Base-by-base conservation (phyloP, 108 stramenopile species). In the Hondaea fermentalgiana region DNA sequence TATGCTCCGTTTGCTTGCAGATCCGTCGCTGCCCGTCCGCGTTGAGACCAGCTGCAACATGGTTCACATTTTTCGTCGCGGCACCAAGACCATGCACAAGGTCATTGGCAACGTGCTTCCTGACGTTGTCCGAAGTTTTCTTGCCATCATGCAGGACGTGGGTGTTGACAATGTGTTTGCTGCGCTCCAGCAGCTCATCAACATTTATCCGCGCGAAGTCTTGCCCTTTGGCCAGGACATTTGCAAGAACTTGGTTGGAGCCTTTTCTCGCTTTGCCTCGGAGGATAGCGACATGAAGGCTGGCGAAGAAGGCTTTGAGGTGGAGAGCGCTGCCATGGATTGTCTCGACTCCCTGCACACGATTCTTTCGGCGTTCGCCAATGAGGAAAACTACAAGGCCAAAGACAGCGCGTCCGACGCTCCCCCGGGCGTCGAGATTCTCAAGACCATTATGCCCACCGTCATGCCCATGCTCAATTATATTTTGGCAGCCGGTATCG, bases 31-130 rank as follows among this genome's bases (percentile, higher is more conserved):
- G 49, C 49, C 51, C 3, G 76, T 83, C 25, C 76, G 51, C n/a
- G 45, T 53, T 12, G 51, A 53, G 12, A 45, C 76, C 49, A 53
- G 49, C 49, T 53, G 49, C 51, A 53, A 53, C 51, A 53, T 83
- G 51, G 76, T 25, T 1, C n/a, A 23, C 51, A 6, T 83, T 12
- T 53, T 83, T 45, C 6, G 23, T 6, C n/a, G 51, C n/a, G 51
- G 76, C n/a, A 83, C 49, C 76, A 21, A 28, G n/a, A 53, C 76
- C 76, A 83, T 83, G 76, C 76, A 83, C 76, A 47, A 53, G 51
- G 76, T 83, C 19, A 53, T 83, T 2, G 49, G 45, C 45, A 53
- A 83, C 25, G 49, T 53, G 45, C 76, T 83, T 35, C 49, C 76
- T 43, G 49, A 47, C n/a, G 51, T 53, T 53, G 51, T 83, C 19